These are phyloP conservation scores for Tetrahymena borealis DNA, from an alignment of 73 alveolate genomes.

Conservation along the genomic window DNA sequence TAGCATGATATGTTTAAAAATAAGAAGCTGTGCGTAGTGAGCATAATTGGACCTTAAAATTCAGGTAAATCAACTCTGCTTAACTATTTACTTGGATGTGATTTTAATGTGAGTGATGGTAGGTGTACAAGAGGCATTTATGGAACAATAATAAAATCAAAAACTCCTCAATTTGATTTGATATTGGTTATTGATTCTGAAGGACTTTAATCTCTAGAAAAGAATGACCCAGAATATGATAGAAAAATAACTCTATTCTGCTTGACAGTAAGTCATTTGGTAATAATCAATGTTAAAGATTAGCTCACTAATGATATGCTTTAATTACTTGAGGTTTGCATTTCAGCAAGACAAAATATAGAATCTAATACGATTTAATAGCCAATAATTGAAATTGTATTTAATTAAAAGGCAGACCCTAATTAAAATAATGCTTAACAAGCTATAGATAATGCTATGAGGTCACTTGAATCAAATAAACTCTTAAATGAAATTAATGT, in stretches of 20 bases:
- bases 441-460: not conserved
- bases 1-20: not conserved
- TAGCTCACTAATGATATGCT: not conserved
- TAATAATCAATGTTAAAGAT: slow-evolving; percentile 1
- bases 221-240: slow-evolving; percentile 38
- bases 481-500: not conserved
- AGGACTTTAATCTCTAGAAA: slow-evolving; percentile 33
- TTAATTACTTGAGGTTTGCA: not conserved
- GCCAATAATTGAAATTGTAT: not conserved
- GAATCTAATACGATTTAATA: not conserved
- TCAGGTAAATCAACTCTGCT: slow-evolving; percentile 45
- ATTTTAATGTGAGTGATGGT: slow-evolving; percentile 36
- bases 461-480: not conserved
- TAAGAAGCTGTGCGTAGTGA: not conserved
- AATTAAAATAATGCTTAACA: not conserved
- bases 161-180: not conserved
- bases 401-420: not conserved
- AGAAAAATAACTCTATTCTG: slow-evolving; percentile 5
- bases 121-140: slow-evolving; percentile 40
- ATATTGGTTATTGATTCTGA: slow-evolving; percentile 38
- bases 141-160: slow-evolving; percentile 5
- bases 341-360: not conserved
- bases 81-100: slow-evolving; percentile 31
- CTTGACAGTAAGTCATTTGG: not conserved
- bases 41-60: slow-evolving; percentile 43